Percentiles rank a stretch among this genome's conserved stretches.
Conservation (phyloP, 2,329 filamentous ascomycete species). For the Cryoendolithus antarcticus region DNA sequence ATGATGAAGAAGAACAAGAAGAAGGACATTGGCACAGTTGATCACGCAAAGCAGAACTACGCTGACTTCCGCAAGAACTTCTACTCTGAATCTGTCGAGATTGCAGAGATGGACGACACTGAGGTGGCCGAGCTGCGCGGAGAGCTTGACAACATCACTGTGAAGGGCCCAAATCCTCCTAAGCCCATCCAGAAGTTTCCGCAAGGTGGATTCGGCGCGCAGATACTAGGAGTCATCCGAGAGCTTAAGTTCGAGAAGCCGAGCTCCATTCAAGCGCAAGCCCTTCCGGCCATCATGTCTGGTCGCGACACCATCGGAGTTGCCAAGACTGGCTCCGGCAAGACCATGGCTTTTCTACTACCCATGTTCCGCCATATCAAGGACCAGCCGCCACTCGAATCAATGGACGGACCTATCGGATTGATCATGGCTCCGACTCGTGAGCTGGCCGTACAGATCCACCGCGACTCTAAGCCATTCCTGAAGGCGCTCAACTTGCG, state of each 20-base stretch:
- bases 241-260: slow-evolving; percentile 74
- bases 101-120: slow-evolving; percentile 70
- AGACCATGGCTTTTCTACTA: slow-evolving; percentile 87
- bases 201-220: slow-evolving; percentile 79
- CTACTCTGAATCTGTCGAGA: slow-evolving; percentile 79
- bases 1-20: slow-evolving; percentile 65
- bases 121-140: slow-evolving; percentile 71
- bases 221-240: slow-evolving; percentile 75
- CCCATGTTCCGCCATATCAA: slow-evolving; percentile 98
- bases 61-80: slow-evolving; percentile 86
- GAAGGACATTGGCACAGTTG: slow-evolving; percentile 80
- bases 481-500: slow-evolving; percentile 74
- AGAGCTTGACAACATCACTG: slow-evolving; percentile 91
- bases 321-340: slow-evolving; percentile 94
- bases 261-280: slow-evolving; percentile 90
- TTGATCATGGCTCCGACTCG: slow-evolving; percentile 89
- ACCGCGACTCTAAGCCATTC: slow-evolving; percentile 89
- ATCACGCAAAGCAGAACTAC: slow-evolving; percentile 79
- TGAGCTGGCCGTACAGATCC: slow-evolving; percentile 87
- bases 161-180: slow-evolving; percentile 74
- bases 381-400: slow-evolving; percentile 71
- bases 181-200: slow-evolving; percentile 96
- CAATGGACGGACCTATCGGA: slow-evolving; percentile 75
- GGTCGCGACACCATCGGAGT: slow-evolving; percentile 92
- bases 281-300: slow-evolving; percentile 89